Conservation (phyloP, 345 rosid species). For the Rhizophora apiculata region DNA sequence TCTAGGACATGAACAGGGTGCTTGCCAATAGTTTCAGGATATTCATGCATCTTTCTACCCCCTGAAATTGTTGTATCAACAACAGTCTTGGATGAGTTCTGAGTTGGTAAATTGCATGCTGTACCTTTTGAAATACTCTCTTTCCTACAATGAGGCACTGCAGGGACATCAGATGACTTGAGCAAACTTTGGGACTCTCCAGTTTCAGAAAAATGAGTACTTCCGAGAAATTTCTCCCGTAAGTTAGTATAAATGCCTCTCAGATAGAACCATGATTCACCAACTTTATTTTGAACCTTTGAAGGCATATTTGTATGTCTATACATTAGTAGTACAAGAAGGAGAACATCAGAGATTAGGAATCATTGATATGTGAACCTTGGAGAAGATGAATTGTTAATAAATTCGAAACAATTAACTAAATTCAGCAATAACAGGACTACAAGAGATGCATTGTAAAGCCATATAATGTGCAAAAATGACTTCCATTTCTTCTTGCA, state of each 20-base stretch:
- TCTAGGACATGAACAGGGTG: too few species aligned
- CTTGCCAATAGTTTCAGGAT: too few species aligned
- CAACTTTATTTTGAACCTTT: not conserved
- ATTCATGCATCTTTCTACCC: too few species aligned
- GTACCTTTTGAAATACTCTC: constrained; percentile 2
- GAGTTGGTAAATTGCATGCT: too few species aligned
- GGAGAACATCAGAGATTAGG: not conserved
- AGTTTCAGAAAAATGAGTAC: not conserved
- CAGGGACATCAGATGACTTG: constrained; percentile 4
- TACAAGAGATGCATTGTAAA: too few species aligned
- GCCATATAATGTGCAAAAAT: not conserved
- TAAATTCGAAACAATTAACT: not conserved
- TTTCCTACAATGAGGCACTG: not conserved
- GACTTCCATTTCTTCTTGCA: not conserved
- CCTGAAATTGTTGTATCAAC: too few species aligned
- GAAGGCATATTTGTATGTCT: constrained; percentile 18
- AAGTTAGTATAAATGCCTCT: constrained; percentile 25
- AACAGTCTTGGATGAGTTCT: too few species aligned
- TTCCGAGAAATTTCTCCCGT: constrained; percentile 24
- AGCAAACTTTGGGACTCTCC: not conserved
- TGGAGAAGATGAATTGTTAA: not conserved
- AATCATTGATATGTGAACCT: not conserved
- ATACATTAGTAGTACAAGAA: not conserved
- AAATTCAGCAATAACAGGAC: not conserved
- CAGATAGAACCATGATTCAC: constrained; percentile 19